Conservation (phyloP, 257 asterid species). For the Thymus quinquecostatus region DNA sequence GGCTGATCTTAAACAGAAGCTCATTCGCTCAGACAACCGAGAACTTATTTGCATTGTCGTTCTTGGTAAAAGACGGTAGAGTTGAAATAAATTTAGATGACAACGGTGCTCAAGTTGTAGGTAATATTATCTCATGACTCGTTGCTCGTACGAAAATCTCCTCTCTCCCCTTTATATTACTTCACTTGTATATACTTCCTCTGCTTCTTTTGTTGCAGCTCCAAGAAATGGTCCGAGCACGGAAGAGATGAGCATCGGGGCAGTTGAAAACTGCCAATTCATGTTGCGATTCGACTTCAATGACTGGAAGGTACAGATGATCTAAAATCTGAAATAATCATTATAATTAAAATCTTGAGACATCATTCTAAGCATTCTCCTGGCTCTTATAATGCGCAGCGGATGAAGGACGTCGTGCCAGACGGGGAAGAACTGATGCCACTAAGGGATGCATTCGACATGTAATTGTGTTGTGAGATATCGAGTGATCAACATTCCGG, state of each 20-base stretch:
- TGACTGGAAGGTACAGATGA: slow-evolving; percentile 58
- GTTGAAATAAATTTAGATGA: slow-evolving; percentile 44
- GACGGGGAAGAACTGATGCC: slow-evolving; percentile 59
- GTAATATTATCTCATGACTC: slow-evolving; percentile 30
- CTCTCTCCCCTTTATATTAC: too few relatives aligned
- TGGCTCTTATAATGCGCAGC: slow-evolving; percentile 32
- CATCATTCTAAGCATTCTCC: neutral
- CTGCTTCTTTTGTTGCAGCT: slow-evolving; percentile 34
- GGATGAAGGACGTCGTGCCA: slow-evolving; percentile 40
- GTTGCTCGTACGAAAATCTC: neutral
- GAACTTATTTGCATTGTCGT: slow-evolving; percentile 61
- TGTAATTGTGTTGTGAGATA: neutral
- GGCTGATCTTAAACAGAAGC: slow-evolving; percentile 44
- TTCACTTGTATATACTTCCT: neutral
- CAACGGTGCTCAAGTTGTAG: slow-evolving; percentile 46
- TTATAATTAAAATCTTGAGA: too few relatives aligned
- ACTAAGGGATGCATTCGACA: slow-evolving; percentile 26
- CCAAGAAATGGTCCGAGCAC: slow-evolving; percentile 55
- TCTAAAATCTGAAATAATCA: neutral
- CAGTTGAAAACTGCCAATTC: slow-evolving; percentile 44
- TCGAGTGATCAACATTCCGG: neutral
- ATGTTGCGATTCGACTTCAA: slow-evolving; percentile 52
- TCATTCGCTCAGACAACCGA: slow-evolving; percentile 68
- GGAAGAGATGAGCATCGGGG: slow-evolving; percentile 38
- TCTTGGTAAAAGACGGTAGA: slow-evolving; percentile 65